Conservation (phyloP, 352 stramenopile species). For the Phytophthora pinifolia region DNA sequence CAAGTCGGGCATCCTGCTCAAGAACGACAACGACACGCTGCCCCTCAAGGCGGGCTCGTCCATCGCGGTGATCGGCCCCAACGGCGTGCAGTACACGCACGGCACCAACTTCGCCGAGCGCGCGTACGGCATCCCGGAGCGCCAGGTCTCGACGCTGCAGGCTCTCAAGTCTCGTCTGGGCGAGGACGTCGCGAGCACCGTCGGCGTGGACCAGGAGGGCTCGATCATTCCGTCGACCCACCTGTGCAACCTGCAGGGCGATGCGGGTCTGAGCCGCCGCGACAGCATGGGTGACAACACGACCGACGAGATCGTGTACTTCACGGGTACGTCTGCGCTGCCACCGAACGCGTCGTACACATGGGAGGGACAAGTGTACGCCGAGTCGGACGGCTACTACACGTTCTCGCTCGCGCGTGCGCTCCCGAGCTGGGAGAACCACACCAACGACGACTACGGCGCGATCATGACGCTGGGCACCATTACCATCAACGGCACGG, state of each 20-base stretch:
- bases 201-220: constrained; percentile 32
- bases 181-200: constrained; percentile 26
- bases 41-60: constrained; percentile 19
- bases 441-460: constrained; percentile 30
- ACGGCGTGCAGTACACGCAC: constrained; percentile 37
- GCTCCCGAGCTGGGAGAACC: constrained; percentile 32
- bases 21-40: constrained; percentile 30
- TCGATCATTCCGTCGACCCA: constrained; percentile 34
- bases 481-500: constrained; percentile 26
- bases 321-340: constrained; percentile 28
- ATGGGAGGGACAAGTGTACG: constrained; percentile 29
- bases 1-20: constrained; percentile 36
- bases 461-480: constrained; percentile 19
- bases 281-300: constrained; percentile 17
- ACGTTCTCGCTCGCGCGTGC: constrained; percentile 29
- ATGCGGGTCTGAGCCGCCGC: constrained; percentile 24
- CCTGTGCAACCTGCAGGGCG: constrained; percentile 29
- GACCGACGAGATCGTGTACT: constrained; percentile 31
- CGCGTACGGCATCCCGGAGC: constrained; percentile 32
- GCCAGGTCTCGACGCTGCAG: constrained; percentile 26
- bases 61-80: constrained; percentile 35
- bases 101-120: constrained; percentile 34
- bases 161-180: constrained; percentile 27
- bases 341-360: constrained; percentile 28
- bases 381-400: constrained; percentile 33